Percentiles rank a stretch among this genome's conserved stretches.
These are phyloP conservation scores for Anthostomella pinea DNA, from an alignment of 2,329 filamentous ascomycete species.

Conservation along the genomic window DNA sequence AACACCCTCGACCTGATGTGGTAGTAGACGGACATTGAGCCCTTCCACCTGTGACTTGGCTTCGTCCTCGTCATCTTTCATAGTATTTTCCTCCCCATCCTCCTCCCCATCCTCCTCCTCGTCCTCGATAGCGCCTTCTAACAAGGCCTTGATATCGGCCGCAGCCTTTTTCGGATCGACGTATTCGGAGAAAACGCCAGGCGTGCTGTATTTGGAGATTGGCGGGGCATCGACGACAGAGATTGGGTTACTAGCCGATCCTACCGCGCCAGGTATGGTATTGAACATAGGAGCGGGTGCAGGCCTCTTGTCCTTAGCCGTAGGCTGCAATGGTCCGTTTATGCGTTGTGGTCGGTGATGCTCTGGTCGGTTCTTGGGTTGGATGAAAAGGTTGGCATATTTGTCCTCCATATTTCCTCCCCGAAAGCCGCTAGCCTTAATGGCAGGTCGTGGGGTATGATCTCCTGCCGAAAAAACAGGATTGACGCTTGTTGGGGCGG, in stretches of 20 bases:
- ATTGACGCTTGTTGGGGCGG: conserved; percentile 7
- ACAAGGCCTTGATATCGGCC: conserved; percentile 75
- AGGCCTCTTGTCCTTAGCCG: conserved; percentile 46
- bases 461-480: conserved; percentile 7
- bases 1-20: conserved; percentile 91
- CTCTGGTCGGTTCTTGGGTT: conserved; percentile 54
- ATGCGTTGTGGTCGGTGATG: conserved; percentile 52
- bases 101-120: conserved; percentile 73
- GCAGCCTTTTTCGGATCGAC: conserved; percentile 70
- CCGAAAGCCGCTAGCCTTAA: conserved; percentile 26
- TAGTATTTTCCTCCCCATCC: conserved; percentile 56
- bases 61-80: conserved; percentile 46
- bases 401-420: conserved; percentile 45
- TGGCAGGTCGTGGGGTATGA: conserved; percentile 20
- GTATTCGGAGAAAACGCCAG: conserved; percentile 55
- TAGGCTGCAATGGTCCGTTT: conserved; percentile 45
- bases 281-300: conserved; percentile 48
- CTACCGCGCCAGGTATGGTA: conserved; percentile 35
- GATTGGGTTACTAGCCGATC: conserved; percentile 30
- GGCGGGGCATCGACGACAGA: conserved; percentile 22
- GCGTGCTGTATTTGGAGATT: conserved; percentile 34
- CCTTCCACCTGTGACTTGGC: conserved; percentile 68
- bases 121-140: conserved; percentile 78
- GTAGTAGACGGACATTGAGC: conserved; percentile 81
- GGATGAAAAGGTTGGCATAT: conserved; percentile 52